A percentile compares a stretch with the other conserved stretches of the same genome.
Conservation (phyloP, 2,329 filamentous ascomycete genomes). For the Penicillium sumatraense region DNA sequence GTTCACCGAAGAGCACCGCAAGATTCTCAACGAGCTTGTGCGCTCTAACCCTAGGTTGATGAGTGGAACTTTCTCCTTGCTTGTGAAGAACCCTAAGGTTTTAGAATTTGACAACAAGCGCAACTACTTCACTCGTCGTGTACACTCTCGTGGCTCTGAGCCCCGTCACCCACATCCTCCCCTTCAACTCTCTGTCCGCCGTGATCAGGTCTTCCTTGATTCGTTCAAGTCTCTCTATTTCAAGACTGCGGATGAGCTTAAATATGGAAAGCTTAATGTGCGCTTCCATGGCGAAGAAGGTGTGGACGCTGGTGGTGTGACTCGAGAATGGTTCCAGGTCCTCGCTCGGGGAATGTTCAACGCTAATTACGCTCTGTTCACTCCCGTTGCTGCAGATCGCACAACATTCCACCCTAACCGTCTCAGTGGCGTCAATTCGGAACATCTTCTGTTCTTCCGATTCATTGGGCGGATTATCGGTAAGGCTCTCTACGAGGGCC, state of each 20-base stretch:
- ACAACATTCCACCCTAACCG: conserved; percentile 99
- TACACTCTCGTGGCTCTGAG: conserved; percentile 76
- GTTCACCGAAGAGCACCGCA: conserved; percentile 96
- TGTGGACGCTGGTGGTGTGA: conserved; percentile 96
- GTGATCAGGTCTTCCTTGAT: conserved; percentile 95
- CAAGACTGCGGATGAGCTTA: conserved; percentile 96
- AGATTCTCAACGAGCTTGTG: conserved; percentile 96
- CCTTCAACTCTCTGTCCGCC: conserved; percentile 85
- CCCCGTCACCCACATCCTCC: conserved; percentile 74
- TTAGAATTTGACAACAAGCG: conserved; percentile 99
- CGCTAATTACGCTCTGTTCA: conserved; percentile 94
- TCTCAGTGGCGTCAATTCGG: conserved; percentile 88
- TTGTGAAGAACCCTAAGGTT: conserved; percentile 98
- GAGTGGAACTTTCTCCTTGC: conserved; percentile 93
- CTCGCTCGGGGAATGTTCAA: conserved; percentile 98
- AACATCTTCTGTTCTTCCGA: conserved; percentile 98
- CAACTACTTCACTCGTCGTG: conserved; percentile 95
- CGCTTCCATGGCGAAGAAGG: conserved; percentile 97
- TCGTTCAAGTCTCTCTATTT: conserved; percentile 98
- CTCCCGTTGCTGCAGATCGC: conserved; percentile 92
- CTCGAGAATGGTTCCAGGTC: conserved; percentile 98
- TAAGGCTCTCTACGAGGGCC: conserved; percentile 94
- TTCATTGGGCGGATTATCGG: conserved; percentile 98
- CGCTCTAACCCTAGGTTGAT: conserved; percentile 97
- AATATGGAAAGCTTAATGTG: conserved; percentile 97